Base-by-base conservation (phyloP, 176 grass and related monocot genomes). In the Lolium multiflorum region DNA sequence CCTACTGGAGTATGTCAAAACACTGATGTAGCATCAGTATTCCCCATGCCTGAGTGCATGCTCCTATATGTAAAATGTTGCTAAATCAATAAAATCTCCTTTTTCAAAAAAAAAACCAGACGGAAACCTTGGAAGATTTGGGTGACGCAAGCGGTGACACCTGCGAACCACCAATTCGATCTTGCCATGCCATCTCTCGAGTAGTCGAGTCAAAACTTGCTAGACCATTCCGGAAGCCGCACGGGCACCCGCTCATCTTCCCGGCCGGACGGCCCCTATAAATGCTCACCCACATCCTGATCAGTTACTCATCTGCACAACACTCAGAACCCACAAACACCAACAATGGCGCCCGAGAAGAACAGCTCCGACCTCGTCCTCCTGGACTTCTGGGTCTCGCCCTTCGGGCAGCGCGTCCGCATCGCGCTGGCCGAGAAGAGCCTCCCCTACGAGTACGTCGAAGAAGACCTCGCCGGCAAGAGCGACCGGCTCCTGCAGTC, bases 381-480 rank as follows among this genome's bases (percentile, higher is more conserved):
- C 18, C 66, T 97, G 25, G 52, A 80, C 86, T 89, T 85, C 78
- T 94, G 89, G 95, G 48, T 79, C 15, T 95, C 93, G 26, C 89
- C 91, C 1, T 97, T 93, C 87, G 92, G 95, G 25, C 89, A 93
- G 25, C 86, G 92, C 0, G 83, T 54, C 51, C 80, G 50, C 28
- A 91, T 97, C 62, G 89, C 91, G 0, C 24, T 97, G 50, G 87
- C 63, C 3, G 89, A 95, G 78, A 97, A 97, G 67, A 76, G 43
- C 3, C 79, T 93, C 0, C 5, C 69, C 0, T 92, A 89, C 76
- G 79, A 82, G 50, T 92, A 93, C 83, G 77, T 87, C 0, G 87
- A 95, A 41, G 68, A 93, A 54, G 16, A 82, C 81, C 89, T 91
- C 6, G 75, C 0, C 47, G 63, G 82, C 39, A 95, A 98, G 91